These are phyloP conservation scores for Fabrea salina DNA, from an alignment of 169 alveolate species.

Conservation along the genomic window DNA sequence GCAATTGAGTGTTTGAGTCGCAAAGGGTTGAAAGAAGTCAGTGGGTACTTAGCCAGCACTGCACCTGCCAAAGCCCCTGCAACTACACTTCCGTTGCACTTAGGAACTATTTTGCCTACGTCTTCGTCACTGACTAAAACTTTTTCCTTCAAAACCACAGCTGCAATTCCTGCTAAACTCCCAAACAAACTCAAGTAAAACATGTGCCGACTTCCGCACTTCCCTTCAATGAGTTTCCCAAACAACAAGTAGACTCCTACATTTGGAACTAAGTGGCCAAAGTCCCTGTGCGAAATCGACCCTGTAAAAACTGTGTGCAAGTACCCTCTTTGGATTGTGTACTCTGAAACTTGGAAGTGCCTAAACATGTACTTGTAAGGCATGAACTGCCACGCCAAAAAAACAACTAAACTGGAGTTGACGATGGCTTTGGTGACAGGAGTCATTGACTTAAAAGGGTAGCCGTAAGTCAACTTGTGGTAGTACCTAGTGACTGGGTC, in stretches of 20 bases:
- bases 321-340: background rate
- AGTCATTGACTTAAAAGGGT: background rate
- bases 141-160: background rate
- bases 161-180: background rate
- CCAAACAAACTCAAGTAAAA: background rate
- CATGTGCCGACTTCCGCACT: background rate
- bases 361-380: slow-evolving; percentile 23
- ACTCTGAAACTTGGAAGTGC: slow-evolving; percentile 1
- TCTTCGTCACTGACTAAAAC: background rate
- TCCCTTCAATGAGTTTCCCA: background rate
- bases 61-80: slow-evolving; percentile 9
- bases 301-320: background rate
- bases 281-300: background rate
- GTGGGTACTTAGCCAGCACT: background rate
- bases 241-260: background rate
- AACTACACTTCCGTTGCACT: background rate
- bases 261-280: background rate
- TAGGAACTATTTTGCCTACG: background rate
- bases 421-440: background rate
- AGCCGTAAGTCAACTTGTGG: background rate
- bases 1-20: background rate
- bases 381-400: background rate
- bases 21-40: background rate
- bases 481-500: background rate
- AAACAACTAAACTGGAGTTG: background rate